A percentile compares a stretch with the other conserved stretches of the same genome.
Evolutionary conservation across 192 early-diverging fungal genomes (phyloP).

Genomic region (Coemansia sp.): DNA sequence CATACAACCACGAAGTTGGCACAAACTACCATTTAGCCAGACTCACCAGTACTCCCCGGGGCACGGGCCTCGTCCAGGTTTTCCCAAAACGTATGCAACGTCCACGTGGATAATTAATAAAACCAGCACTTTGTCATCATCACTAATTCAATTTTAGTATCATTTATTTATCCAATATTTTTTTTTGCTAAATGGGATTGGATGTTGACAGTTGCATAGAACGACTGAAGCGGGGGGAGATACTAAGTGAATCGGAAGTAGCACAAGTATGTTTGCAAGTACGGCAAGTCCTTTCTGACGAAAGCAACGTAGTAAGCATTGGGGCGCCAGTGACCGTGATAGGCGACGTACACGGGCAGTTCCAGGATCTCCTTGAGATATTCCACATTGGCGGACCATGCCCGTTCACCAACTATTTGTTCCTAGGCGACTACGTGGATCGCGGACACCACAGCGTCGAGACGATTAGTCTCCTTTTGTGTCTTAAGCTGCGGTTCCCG

Average conservation of each 20-base stretch:
- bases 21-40: too few species aligned
- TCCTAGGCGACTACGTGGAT: constrained; percentile 99
- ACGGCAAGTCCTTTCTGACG: constrained; percentile 76
- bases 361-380: constrained; percentile 93
- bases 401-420: constrained; percentile 93
- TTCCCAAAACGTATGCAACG: too few species aligned
- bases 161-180: background rate
- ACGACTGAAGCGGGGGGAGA: constrained; percentile 70
- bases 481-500: constrained; percentile 89
- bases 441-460: constrained; percentile 98
- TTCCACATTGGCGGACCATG: constrained; percentile 94
- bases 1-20: too few species aligned
- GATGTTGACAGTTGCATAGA: constrained; percentile 84
- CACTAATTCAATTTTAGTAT: too few species aligned
- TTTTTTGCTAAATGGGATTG: constrained; percentile 51
- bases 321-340: constrained; percentile 87
- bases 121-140: too few species aligned
- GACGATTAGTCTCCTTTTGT: constrained; percentile 86
- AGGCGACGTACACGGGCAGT: constrained; percentile 93
- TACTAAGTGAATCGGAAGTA: constrained; percentile 75
- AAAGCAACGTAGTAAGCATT: constrained; percentile 86
- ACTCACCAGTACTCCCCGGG: too few species aligned
- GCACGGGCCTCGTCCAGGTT: too few species aligned
- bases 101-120: too few species aligned
- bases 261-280: constrained; percentile 79